Evolutionary conservation across 805 yeast genomes (phyloP), one percentile per base, ranked within the genome.

Genomic region (Cyberlindnera galapagoensis): DNA sequence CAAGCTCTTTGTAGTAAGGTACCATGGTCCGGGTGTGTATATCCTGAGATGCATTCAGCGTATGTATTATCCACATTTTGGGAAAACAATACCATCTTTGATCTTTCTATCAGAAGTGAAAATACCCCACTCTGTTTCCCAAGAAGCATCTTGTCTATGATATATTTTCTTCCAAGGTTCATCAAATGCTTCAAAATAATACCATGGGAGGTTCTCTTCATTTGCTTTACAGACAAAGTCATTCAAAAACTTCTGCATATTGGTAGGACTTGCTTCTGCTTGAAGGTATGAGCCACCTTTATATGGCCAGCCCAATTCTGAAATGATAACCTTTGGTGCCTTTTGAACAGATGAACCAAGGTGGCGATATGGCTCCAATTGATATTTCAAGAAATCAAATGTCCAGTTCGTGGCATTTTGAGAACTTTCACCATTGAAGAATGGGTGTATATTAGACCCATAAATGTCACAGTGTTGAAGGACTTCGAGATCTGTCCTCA

Each of bases 81-180:
- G 76, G n/a, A 72, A 52, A 4, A 32, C 36, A 6, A 71, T 49
- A 7, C 59, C 62, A 5, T 54, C 48, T 42, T 75, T 76, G 39
- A 71, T 40, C 24, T 57, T 51, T 31, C 84, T 54, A 33, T 73
- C 67, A 6, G 49, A 43, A 1, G 67, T 61, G 44, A 80, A 76
- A 7, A 80, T 37, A 0, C 86, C 88, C 86, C 86, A 80, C 42
- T 77, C 74, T 1, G 82, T 67, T 45, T 79, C 86, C 85, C 85
- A 77, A 34, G 54, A 55, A 19, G 64, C 61, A 3, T 60, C 63
- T 1, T 52, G 62, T 15, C 66, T 67, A 46, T 73, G 65, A 51
- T 69, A 76, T 1, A 72, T 51, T 28, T 56, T 50, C 42, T 77
- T 79, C 84, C 84, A 77, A 0, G 83, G 82, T 46, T 76, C 83